Base-by-base conservation (phyloP, 1,284 basidiomycete species). In the Mycena citricolor region DNA sequence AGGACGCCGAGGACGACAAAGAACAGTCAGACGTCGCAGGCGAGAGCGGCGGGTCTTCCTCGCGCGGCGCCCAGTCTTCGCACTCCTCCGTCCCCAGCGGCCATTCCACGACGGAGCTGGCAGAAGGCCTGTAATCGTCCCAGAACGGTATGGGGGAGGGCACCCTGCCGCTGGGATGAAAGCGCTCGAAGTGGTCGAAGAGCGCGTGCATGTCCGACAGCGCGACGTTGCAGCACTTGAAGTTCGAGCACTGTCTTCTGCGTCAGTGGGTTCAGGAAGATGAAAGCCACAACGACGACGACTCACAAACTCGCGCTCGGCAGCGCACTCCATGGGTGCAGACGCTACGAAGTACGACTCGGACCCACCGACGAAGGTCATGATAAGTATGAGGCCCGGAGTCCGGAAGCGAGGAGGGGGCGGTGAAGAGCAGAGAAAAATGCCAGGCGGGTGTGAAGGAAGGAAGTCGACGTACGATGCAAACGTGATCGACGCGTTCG, bases 191-290 rank as follows among this genome's bases (percentile, higher is more conserved):
- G 58, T 87, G 86, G 54, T 81, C 78, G 46, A 86, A 67, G 36
- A 86, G 74, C 39, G 74, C 76, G 59, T 87, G 84, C 41, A 86
- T 67, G 65, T 87, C 81, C 4, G 74, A 64, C 14, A 84, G 70
- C 32, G 69, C 61, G 38, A 75, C 65, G 19, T 77, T 76, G 61
- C 83, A 86, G 62, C 85, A 88, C 19, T 71, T 70, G 60, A 83
- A 86, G 62, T 86, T 70, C 20, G 73, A 73, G 57, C 76, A 82
- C 78, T 82, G 39, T 13, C 31, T 30, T n/a, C n/a, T 40, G 24
- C 20, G 22, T 31, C 4, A 36, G 32, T 12, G 5, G 8, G n/a
- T n/a, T n/a, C n/a, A n/a, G n/a, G n/a, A n/a, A n/a, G 8, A 5
- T 31, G 21, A 4, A 26, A 17, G n/a, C 7, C 22, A 10, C 6